Evolutionary conservation across 805 yeast species (phyloP).

Genomic region (Teunomyces kruisii): DNA sequence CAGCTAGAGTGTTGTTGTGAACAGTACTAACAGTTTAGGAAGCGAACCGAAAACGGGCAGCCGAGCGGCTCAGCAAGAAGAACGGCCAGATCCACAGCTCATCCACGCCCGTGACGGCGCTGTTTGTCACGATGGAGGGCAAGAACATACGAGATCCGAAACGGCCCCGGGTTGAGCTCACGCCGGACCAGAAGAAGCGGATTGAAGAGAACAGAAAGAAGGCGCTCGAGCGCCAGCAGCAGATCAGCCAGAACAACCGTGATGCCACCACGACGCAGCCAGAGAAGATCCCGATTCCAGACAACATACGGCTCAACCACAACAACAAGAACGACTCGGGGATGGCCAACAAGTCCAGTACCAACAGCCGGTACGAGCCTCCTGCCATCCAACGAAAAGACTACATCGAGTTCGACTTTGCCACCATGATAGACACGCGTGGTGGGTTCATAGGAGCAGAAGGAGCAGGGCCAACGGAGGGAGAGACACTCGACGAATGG

Average conservation of each 20-base stretch:
- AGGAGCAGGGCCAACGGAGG: constrained; percentile 50
- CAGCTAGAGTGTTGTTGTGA: too few relatives aligned
- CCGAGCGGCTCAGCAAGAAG: constrained; percentile 52
- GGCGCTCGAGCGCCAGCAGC: constrained; percentile 47
- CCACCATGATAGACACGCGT: constrained; percentile 82
- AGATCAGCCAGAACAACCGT: constrained; percentile 32
- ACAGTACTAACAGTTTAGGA: constrained; percentile 41
- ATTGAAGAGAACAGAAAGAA: constrained; percentile 54
- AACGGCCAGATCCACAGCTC: constrained; percentile 1
- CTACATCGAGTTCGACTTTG: constrained; percentile 81
- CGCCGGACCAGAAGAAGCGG: constrained; percentile 49
- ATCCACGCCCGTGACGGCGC: not conserved
- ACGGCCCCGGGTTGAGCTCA: constrained; percentile 31
- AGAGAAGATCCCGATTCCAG: not conserved
- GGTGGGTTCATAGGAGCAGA: constrained; percentile 73
- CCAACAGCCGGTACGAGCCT: constrained; percentile 13
- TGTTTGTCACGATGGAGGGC: constrained; percentile 4
- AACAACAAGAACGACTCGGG: constrained; percentile 12
- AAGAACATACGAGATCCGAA: constrained; percentile 10
- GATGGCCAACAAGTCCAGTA: not conserved
- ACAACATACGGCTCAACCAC: constrained; percentile 11
- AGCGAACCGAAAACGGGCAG: constrained; percentile 60
- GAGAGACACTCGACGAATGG: constrained; percentile 50
- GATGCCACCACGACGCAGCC: constrained; percentile 28
- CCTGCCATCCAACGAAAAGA: constrained; percentile 55